A percentile compares a stretch with the other conserved stretches of the same genome.
These are phyloP conservation scores for Hygrophorus pudorinus DNA, from an alignment of 768 basidiomycete species.

Conservation along the genomic window DNA sequence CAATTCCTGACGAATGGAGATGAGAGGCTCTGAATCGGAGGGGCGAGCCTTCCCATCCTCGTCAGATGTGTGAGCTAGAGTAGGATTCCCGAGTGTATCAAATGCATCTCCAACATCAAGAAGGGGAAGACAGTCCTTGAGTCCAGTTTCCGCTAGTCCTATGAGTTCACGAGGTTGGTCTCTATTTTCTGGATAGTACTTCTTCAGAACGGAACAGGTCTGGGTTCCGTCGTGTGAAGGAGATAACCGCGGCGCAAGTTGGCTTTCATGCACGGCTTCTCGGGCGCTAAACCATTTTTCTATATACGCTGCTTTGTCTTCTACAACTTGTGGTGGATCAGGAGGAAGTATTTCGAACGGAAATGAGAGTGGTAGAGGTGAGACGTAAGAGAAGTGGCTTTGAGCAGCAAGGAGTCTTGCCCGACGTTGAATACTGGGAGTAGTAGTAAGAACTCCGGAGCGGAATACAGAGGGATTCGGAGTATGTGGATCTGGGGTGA, in stretches of 20 bases:
- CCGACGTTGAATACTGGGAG: constrained; percentile 62
- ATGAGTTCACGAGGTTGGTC: constrained; percentile 53
- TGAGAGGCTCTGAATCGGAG: constrained; percentile 24
- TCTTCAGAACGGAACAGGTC: constrained; percentile 29
- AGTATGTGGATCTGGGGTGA: constrained; percentile 50
- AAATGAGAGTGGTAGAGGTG: constrained; percentile 76
- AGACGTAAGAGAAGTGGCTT: constrained; percentile 72
- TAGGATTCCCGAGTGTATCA: constrained; percentile 48
- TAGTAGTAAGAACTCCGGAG: constrained; percentile 33
- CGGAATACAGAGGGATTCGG: constrained; percentile 44
- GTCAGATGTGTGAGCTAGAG: constrained; percentile 33
- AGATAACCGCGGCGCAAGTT: constrained; percentile 8
- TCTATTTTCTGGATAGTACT: constrained; percentile 38
- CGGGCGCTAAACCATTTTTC: constrained; percentile 67
- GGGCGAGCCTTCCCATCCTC: constrained; percentile 23
- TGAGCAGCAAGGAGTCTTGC: constrained; percentile 45
- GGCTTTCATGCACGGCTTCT: constrained; percentile 40
- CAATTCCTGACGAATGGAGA: constrained; percentile 54
- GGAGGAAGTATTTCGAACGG: constrained; percentile 65
- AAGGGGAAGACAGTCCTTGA: constrained; percentile 72
- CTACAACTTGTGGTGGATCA: constrained; percentile 32
- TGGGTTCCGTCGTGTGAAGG: constrained; percentile 2
- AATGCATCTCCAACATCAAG: constrained; percentile 85
- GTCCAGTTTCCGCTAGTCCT: constrained; percentile 56
- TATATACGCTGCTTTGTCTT: constrained; percentile 53